phyloP scores from a whole-genome alignment of 2,329 filamentous ascomycete genomes.

The Rachicladosporium sp. region DNA sequence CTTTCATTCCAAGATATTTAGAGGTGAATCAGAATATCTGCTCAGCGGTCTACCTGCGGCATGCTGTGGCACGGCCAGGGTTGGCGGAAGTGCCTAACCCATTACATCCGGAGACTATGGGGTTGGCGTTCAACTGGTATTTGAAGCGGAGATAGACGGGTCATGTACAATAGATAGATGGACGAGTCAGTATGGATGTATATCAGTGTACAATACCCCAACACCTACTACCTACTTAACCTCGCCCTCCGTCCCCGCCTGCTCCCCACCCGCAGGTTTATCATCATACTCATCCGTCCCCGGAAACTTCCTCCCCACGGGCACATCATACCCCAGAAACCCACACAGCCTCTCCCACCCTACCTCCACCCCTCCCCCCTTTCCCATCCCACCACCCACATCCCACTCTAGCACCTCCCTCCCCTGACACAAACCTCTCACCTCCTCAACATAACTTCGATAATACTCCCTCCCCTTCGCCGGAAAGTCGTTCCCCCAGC shows the following conservation, averaged over 20 bases:
- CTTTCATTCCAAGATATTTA: constrained; percentile 87
- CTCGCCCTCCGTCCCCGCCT: no score
- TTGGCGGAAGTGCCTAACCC: constrained; percentile 65
- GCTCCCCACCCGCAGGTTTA: no score
- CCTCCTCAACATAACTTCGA: not conserved
- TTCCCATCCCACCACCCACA: not conserved
- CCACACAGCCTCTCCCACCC: constrained; percentile 32
- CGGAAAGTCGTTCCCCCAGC: constrained; percentile 1
- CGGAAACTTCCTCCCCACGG: constrained; percentile 23
- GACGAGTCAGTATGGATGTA: no score
- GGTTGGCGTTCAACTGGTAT: constrained; percentile 91
- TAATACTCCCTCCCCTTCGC: not conserved
- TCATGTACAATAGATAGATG: no score
- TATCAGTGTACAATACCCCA: no score
- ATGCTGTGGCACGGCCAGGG: constrained; percentile 79
- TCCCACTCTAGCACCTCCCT: constrained; percentile 20
- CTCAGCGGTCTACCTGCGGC: constrained; percentile 83
- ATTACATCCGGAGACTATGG: constrained; percentile 56
- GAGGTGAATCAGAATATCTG: constrained; percentile 98
- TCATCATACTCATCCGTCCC: constrained; percentile 2
- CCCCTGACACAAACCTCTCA: not conserved
- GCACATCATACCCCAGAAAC: constrained; percentile 27
- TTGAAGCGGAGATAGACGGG: constrained; percentile 56
- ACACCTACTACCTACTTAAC: no score
- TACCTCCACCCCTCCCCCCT: no score